Base-by-base conservation (phyloP, 306 rosid genomes). In the Aeschynomene evenia region DNA sequence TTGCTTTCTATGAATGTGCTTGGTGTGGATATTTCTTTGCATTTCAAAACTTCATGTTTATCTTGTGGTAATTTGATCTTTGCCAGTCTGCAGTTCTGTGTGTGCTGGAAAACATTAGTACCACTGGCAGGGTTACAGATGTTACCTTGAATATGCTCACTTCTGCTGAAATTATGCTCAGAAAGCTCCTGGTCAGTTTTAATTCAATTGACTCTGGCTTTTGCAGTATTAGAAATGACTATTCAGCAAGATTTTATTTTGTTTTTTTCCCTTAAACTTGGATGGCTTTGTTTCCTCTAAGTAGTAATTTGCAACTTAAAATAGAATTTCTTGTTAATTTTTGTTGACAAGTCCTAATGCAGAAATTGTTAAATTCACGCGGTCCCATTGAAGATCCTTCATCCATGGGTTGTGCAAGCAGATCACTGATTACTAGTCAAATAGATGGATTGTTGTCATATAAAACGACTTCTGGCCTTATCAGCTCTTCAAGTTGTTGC, bases 331-430 rank as follows among this genome's bases (percentile, higher is more conserved):
- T 61, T 51, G 73, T 73, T 81, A 61, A 56, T 79, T 57, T 65
- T 82, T 72, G 65, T 60, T 87, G 87, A 83, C 82, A 76, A 81
- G 79, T 80, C 63, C 76, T 73, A 54, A 71, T 91, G 91, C 97
- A 94, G 99, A 91, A 84, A 72, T 88, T 88, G 92, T 84, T 94
- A 72, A 91, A 83, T 72, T 87, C 90, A 63, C 84, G 83, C 67
- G 96, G 91, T 81, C 97, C 91, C 54, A 87, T 85, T 84, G 95
- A 94, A 84, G 99, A 94, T 83, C 99, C 99, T 80, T 91, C 99
- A 73, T 97, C 89, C 2, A 73, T 85, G 74, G 91, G 87, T 23
- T 18, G 49, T 61, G 96, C 96, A 43, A 78, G 85, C 81, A 88
- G 86, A 78, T 81, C 82, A 57, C 73, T 88, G 70, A 66, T 89